phyloP scores from a whole-genome alignment of 371 early-diverging fungal species.

The Edhazardia aedis region DNA sequence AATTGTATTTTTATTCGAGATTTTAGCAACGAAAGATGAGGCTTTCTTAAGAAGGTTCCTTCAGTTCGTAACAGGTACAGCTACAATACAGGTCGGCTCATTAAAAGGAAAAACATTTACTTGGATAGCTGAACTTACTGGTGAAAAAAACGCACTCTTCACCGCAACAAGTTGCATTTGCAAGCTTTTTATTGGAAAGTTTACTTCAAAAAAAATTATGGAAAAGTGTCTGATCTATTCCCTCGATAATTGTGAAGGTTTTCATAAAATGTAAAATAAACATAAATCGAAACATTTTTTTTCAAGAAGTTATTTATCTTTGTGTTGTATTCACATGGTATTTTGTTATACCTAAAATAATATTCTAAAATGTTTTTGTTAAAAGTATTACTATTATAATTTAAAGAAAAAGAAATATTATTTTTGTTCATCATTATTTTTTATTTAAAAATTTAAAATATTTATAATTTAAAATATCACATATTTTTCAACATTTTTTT shows the following conservation, averaged over 20 bases:
- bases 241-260: slow-evolving; percentile 23
- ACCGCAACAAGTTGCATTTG: slow-evolving; percentile 17
- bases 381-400: too few species aligned
- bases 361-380: too few species aligned
- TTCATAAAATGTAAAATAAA: slow-evolving; percentile 26
- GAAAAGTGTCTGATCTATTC: slow-evolving; percentile 7
- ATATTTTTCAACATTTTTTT: too few species aligned
- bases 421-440: too few species aligned
- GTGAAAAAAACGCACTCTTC: slow-evolving; percentile 1
- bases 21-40: slow-evolving; percentile 7
- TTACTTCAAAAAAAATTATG: slow-evolving; percentile 8
- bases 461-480: too few species aligned
- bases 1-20: slow-evolving; percentile 13
- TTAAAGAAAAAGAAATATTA: too few species aligned
- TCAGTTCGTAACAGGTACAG: slow-evolving; percentile 19
- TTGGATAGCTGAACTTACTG: slow-evolving; percentile 6
- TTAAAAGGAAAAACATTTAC: slow-evolving; percentile 1
- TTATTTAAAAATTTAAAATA: too few species aligned
- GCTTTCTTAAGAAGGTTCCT: slow-evolving; percentile 11
- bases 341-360: too few species aligned
- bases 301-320: too few species aligned
- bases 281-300: too few species aligned
- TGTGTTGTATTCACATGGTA: too few species aligned
- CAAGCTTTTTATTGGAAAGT: slow-evolving; percentile 13
- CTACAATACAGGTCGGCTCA: slow-evolving; percentile 1